Base-by-base conservation (phyloP, 345 rosid species). In the Rhizophora apiculata region DNA sequence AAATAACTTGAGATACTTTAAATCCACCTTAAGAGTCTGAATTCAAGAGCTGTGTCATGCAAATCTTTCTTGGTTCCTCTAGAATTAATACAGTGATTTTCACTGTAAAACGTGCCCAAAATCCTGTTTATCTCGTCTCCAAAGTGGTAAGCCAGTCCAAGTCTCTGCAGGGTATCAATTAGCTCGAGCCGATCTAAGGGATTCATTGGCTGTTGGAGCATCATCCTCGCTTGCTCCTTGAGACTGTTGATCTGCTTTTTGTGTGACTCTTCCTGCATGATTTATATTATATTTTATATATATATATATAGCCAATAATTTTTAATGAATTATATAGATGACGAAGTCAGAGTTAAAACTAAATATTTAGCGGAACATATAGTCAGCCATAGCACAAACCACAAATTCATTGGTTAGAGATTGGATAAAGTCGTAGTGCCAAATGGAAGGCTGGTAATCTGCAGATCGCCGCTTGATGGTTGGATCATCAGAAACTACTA, bases 341-440 rank as follows among this genome's bases (percentile, higher is more conserved):
- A 8, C 7, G 37, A 34, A 34, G 37, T 9, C 37, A 8, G 0
- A 34, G 37, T 34, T 7, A 34, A 7, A 7, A 34, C 37, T 34
- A 39, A 2, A 13, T 43, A 15, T 15, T 31, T 31, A 4, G 5
- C 6, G 34, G 6, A 19, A 32, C 1, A 6, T 13, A 1, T 16
- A 11, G 1, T 46, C 6, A 48, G 22, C 7, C n/a, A 26, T 18
- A 6, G 34, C 31, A 32, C 9, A 43, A 37, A 62, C 32, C n/a
- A 5, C 1, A 34, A 46, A 75, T 26, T 58, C 29, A 30, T 21
- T 69, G 1, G 6, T 52, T 5, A 75, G 20, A 8, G 74, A 64
- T 10, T 69, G 78, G 2, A 75, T 48, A 30, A 19, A 75, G 36
- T 75, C 54, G 32, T 64, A 26, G 11, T 59, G 48, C 78, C 78